phyloP scores from a whole-genome alignment of 768 basidiomycete species.

The Trametes sanguinea region DNA sequence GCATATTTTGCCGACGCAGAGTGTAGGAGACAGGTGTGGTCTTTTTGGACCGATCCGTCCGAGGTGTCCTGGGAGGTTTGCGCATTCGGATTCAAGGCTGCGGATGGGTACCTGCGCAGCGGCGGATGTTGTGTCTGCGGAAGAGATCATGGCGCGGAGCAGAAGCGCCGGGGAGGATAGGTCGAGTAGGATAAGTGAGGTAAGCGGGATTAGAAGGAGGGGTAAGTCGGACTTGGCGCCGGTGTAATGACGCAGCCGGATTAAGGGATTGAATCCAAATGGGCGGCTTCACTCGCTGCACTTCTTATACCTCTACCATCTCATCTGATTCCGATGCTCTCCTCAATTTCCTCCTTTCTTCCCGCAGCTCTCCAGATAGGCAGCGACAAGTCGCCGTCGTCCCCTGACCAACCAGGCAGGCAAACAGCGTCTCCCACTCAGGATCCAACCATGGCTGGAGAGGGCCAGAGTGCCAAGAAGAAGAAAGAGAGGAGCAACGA shows the following conservation, averaged over 20 bases:
- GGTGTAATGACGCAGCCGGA: constrained; percentile 15
- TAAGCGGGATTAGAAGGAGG: background rate
- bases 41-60: too few relatives aligned
- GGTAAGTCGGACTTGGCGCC: constrained; percentile 5
- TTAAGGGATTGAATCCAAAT: background rate
- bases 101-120: background rate
- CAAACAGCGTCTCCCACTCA: constrained; percentile 9
- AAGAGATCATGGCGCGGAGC: background rate
- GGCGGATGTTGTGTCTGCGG: background rate
- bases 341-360: constrained; percentile 28
- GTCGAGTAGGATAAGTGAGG: background rate
- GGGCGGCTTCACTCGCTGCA: constrained; percentile 9
- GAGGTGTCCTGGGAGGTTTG: too few relatives aligned
- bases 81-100: background rate
- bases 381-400: constrained; percentile 19
- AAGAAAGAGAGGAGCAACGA: constrained; percentile 52
- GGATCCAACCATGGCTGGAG: constrained; percentile 24
- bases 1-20: background rate
- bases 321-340: constrained; percentile 27
- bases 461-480: constrained; percentile 42
- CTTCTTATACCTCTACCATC: constrained; percentile 18
- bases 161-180: background rate
- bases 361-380: constrained; percentile 24
- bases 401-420: background rate
- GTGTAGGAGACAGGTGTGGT: too few relatives aligned